Base-by-base conservation (phyloP, 2,329 filamentous ascomycete genomes). In the Diplodia sapinea region DNA sequence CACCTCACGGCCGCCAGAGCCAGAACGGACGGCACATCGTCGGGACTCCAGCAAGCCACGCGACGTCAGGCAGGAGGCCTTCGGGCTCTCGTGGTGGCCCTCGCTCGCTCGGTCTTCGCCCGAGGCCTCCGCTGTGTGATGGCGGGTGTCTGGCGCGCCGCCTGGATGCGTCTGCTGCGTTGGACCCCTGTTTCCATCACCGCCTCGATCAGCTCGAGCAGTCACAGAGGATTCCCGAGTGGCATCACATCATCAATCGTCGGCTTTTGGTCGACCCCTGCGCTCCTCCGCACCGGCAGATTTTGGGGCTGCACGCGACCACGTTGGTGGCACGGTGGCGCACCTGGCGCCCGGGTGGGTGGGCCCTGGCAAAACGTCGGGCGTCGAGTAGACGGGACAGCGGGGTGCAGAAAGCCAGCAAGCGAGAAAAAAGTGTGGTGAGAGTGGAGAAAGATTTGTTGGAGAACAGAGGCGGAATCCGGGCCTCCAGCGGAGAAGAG, bases 231-330 rank as follows among this genome's bases (percentile, higher is more conserved):
- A 26, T 51, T 26, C n/a, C n/a, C 12, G n/a, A 11, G 33, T 23
- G 29, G 26, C 52, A 33, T 31, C 15, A n/a, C 54, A 40, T 59
- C 55, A 40, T n/a, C 11, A 33, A 1, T 8, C 6, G 31, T 33
- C 31, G 31, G 31, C 31, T 33, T 33, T 33, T 57, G 12, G 36
- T 20, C 56, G 6, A 47, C 33, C 12, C 40, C 29, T 20, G 7
- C 17, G 29, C 57, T 23, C 17, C 57, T 62, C 57, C 57, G 59
- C 59, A 51, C 36, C 59, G 59, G 59, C 47, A 63, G 31, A 33
- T 61, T 43, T 13, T 61, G 57, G 40, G 26, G 38, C 57, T 38
- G 59, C 59, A 63, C 43, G 59, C 47, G 59, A 63, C 59, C 59
- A 29, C 17, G 3, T 31, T 26, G 57, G 55, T 38, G 56, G 31